Evolutionary conservation across 805 yeast species (phyloP).

Genomic region (Ogataea methanolica): DNA sequence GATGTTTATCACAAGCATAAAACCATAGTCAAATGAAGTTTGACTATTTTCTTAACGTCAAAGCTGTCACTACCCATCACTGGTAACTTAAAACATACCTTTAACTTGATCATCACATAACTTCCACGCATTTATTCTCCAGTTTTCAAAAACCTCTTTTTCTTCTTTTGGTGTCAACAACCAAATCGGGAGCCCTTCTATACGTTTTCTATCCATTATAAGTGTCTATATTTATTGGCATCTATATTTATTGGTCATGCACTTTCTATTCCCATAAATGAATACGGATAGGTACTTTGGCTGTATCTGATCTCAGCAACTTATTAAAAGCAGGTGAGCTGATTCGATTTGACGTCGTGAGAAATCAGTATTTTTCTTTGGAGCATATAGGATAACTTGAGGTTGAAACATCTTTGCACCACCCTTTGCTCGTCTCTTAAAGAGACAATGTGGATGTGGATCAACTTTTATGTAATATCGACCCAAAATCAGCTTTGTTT

Average conservation of each 20-base stretch:
- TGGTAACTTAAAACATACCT: constrained; percentile 27
- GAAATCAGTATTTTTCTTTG: not conserved
- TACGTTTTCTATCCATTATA: constrained; percentile 25
- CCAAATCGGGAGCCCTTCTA: constrained; percentile 61
- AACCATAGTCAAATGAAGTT: no score
- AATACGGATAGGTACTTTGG: no score
- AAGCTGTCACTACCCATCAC: no score
- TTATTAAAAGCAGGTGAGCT: no score
- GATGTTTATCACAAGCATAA: no score
- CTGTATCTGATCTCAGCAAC: no score
- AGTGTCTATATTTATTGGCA: not conserved
- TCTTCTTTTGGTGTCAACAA: constrained; percentile 74
- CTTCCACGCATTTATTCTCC: constrained; percentile 64
- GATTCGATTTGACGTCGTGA: no score
- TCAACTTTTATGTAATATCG: not conserved
- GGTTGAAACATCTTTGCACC: not conserved
- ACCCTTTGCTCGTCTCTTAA: not conserved
- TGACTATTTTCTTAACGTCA: no score
- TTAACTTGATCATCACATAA: constrained; percentile 66
- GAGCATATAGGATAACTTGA: not conserved
- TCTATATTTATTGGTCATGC: no score
- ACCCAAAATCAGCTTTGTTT: no score
- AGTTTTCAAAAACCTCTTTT: constrained; percentile 62
- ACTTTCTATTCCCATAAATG: no score
- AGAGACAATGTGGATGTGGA: not conserved